Evolutionary conservation across 352 stramenopile species (phyloP), one percentile per base, ranked within the genome.

Genomic region (Phytopythium mirpurense): DNA sequence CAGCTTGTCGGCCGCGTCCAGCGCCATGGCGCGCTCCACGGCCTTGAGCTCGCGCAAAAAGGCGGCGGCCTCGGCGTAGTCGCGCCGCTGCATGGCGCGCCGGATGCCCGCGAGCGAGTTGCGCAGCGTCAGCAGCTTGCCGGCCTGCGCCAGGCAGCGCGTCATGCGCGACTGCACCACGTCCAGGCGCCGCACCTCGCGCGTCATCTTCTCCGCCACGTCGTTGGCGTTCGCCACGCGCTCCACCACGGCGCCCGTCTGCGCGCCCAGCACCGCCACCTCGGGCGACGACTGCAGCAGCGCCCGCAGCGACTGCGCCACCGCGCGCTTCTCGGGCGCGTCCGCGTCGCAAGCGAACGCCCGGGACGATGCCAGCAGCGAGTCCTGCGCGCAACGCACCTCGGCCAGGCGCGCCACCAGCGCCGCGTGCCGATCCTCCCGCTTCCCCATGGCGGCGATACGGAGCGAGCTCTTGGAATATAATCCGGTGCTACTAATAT

Each of bases 181-280:
- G 50, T 92, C 85, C 29, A 95, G 61, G 12, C 72, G 80, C 23
- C 85, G 79, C 50, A 95, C 83, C 31, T 95, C 83, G 31, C 74
- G 71, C 45, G 85, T 93, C 85, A 95, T 95, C 62, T 92, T 93
- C 53, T 88, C 85, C 7, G 83, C 85, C 11, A 95, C 79, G n/a
- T 95, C 85, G 60, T 95, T 93, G 5, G 85, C 83, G 41, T 93
- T 93, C 14, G 76, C 81, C 41, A 95, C 82, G 42, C 81, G 79
- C 64, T 92, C 80, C 14, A 90, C 85, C 40, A 95, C 83, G 24
- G 83, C 78, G 26, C 79, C 77, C 11, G 85, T 95, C 58, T 90
- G 81, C 24, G 70, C 76, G 42, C 83, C 74, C 15, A 95, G 73
- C 46, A 85, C 68, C 3, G 73, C 82, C 32, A 90, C 81, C 7